Base-by-base conservation (phyloP, 106 monocot genomes). In the Cymbidium sinense region DNA sequence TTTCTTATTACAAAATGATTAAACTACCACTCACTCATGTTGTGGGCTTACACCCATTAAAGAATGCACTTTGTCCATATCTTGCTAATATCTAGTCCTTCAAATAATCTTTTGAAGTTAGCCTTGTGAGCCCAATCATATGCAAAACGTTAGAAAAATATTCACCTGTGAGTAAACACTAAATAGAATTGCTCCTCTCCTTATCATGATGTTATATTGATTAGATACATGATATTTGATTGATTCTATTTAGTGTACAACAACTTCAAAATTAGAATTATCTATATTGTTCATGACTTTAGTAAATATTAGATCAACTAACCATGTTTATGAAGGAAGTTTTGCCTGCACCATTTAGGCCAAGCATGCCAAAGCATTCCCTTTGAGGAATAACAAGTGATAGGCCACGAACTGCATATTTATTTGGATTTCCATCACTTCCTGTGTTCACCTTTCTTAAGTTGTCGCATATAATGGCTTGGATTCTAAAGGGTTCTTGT, bases 1-100 rank as follows among this genome's bases (percentile, higher is more conserved):
- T 71, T 18, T 30, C 28, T 39, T 36, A 33, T 21, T 71, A 9
- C 7, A 71, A 71, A n/a, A 20, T 10, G 37, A n/a, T 19, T 36
- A 21, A 39, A 39, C n/a, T 71, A 39, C 7, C 28, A 43, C 84
- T 70, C 83, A 88, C 88, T 88, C 85, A 13, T 88, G 76, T 70
- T 88, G 88, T 21, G 88, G 88, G 34, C 88, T 85, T 33, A 88
- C 78, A 43, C 88, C 88, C 64, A 88, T 88, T 28, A 35, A 75
- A 33, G 76, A 33, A 34, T 88, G 81, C 34, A 85, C 79, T 78
- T 83, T 76, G 76, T 88, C 78, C 83, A 88, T 83, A 28, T 88
- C 80, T 1, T 70, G 12, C 33, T 41, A 17, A 88, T 82, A 51
- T 80, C 73, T 50, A 71, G 37, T 36, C 88, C 85, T 51, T 76